phyloP scores from a whole-genome alignment of 257 asterid species.

The Lithospermum erythrorhizon region DNA sequence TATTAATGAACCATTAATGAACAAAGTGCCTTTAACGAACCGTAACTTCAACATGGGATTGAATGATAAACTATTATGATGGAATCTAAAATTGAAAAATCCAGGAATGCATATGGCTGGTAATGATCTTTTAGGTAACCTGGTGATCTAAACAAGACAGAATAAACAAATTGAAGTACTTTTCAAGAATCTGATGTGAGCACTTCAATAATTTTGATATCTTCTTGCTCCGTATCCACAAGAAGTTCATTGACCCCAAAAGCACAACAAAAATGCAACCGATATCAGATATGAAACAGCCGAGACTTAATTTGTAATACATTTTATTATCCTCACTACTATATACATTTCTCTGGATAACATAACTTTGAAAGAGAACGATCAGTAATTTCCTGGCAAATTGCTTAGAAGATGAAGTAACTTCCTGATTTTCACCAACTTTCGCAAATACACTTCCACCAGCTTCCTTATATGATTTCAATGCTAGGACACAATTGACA shows the following conservation, averaged over 20 bases:
- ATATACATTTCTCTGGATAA: conserved; percentile 33
- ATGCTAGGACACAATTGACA: conserved; percentile 61
- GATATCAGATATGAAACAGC: too few relatives aligned
- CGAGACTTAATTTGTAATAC: conserved; percentile 8
- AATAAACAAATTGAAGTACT: too few relatives aligned
- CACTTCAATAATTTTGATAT: conserved; percentile 67
- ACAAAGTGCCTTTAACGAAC: too few relatives aligned
- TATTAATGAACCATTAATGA: too few relatives aligned
- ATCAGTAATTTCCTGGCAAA: conserved; percentile 41
- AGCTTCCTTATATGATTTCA: conserved; percentile 68
- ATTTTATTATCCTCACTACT: too few relatives aligned
- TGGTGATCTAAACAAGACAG: too few relatives aligned
- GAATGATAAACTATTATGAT: background rate
- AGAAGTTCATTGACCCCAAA: conserved; percentile 56
- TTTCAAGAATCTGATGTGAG: background rate
- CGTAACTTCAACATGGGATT: too few relatives aligned
- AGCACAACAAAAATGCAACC: conserved; percentile 12
- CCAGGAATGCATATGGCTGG: background rate
- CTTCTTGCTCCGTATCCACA: conserved; percentile 61
- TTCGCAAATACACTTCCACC: conserved; percentile 64
- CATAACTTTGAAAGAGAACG: conserved; percentile 40
- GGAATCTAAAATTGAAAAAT: background rate
- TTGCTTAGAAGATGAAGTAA: conserved; percentile 40
- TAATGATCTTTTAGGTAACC: too few relatives aligned
- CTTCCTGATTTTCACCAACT: conserved; percentile 45